A percentile compares a stretch with the other conserved stretches of the same genome.
Conservation (phyloP, 768 basidiomycete species). For the Sutorius australiensis region DNA sequence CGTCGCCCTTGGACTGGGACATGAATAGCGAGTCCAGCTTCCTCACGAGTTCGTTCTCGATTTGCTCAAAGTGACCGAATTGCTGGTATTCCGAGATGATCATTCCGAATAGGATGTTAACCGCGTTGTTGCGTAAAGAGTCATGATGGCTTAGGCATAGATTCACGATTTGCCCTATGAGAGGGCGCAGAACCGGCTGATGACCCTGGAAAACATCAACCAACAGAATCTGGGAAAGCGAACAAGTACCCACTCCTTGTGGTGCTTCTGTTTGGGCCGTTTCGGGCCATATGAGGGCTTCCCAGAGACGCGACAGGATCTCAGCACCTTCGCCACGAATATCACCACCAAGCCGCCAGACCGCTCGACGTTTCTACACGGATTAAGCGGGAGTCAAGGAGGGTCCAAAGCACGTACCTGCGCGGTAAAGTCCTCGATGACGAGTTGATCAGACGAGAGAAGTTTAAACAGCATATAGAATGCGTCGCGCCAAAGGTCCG, state of each 20-base stretch:
- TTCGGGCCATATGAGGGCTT: constrained; percentile 76
- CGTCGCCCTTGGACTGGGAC: constrained; percentile 87
- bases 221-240: not conserved
- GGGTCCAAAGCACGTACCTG: constrained; percentile 50
- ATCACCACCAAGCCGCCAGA: constrained; percentile 96
- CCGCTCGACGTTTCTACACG: constrained; percentile 82
- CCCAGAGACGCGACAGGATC: constrained; percentile 79
- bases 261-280: constrained; percentile 45
- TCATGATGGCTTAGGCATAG: constrained; percentile 95
- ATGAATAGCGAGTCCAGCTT: constrained; percentile 90
- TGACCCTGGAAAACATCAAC: constrained; percentile 54
- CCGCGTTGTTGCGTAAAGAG: constrained; percentile 82
- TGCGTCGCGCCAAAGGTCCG: constrained; percentile 74
- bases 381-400: constrained; percentile 5
- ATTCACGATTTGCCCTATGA: constrained; percentile 88
- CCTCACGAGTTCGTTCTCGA: constrained; percentile 90
- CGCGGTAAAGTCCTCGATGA: constrained; percentile 92
- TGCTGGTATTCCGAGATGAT: constrained; percentile 89
- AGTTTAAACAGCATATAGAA: constrained; percentile 81
- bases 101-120: constrained; percentile 93
- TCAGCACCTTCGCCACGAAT: constrained; percentile 88
- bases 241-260: constrained; percentile 56
- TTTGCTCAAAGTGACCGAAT: constrained; percentile 78
- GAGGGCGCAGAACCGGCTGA: constrained; percentile 74
- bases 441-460: constrained; percentile 84